phyloP scores from a whole-genome alignment of 495 filamentous ascomycete species.

The Lasiosphaeris hirsuta region DNA sequence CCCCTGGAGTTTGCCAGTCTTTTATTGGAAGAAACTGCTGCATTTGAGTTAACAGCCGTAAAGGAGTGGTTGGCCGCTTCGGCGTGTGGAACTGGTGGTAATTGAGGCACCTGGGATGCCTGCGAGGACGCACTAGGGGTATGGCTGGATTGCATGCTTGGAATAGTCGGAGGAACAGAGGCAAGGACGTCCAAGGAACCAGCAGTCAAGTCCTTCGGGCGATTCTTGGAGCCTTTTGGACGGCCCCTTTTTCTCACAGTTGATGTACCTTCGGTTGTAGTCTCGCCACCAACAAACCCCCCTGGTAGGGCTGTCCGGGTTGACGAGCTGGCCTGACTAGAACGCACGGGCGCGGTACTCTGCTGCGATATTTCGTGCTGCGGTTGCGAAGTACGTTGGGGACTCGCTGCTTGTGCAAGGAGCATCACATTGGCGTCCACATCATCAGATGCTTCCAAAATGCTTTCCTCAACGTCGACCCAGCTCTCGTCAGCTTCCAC shows the following conservation, averaged over 20 bases:
- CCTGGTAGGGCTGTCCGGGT: conserved; percentile 18
- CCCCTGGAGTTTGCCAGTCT: conserved; percentile 10
- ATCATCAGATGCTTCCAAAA: conserved; percentile 13
- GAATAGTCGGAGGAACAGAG: not conserved
- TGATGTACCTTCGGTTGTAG: conserved; percentile 16
- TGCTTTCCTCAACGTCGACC: conserved; percentile 27
- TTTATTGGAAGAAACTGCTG: conserved; percentile 12
- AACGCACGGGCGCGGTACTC: not conserved
- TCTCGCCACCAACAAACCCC: not conserved
- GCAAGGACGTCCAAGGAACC: conserved; percentile 9
- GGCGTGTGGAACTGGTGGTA: not conserved
- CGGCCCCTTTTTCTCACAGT: conserved; percentile 33
- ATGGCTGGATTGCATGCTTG: not conserved
- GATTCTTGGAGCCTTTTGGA: conserved; percentile 49
- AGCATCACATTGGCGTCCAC: conserved; percentile 28
- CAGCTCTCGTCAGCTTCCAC: conserved; percentile 23
- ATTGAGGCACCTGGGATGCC: conserved; percentile 4
- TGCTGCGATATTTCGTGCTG: not conserved
- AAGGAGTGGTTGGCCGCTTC: conserved; percentile 18
- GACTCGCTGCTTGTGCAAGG: conserved; percentile 21
- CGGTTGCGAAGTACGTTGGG: conserved; percentile 6
- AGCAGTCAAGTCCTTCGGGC: conserved; percentile 33
- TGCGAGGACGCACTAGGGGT: conserved; percentile 2
- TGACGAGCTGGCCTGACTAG: not conserved
- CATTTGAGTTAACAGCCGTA: conserved; percentile 24